phyloP scores from a whole-genome alignment of 2,329 filamentous ascomycete genomes.

The Colletotrichum liriopes region DNA sequence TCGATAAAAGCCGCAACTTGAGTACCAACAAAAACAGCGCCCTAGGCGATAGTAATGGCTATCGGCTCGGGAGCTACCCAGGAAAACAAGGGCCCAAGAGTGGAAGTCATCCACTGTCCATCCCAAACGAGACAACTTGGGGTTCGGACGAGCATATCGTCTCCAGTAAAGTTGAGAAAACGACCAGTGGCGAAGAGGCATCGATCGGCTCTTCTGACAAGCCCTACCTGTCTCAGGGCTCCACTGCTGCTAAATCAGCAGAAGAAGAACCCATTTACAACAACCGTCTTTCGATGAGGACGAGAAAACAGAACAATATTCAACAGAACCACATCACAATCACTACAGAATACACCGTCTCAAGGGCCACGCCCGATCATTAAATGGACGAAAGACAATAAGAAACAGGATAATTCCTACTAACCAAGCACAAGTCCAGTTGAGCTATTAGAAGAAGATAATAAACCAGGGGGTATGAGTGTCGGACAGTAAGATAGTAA shows the following conservation, averaged over 20 bases:
- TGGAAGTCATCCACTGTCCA: slow-evolving; percentile 14
- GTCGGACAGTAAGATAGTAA: no score
- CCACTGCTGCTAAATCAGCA: background rate
- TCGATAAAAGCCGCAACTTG: slow-evolving; percentile 45
- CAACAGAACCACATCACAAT: slow-evolving; percentile 18
- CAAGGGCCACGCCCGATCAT: background rate
- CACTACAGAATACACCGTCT: slow-evolving; percentile 26
- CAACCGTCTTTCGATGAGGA: background rate
- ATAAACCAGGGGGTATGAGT: no score
- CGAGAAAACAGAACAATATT: background rate
- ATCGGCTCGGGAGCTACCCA: slow-evolving; percentile 31
- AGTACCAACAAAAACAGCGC: slow-evolving; percentile 29
- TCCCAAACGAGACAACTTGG: slow-evolving; percentile 14
- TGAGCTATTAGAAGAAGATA: no score
- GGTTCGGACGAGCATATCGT: slow-evolving; percentile 34
- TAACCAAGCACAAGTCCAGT: no score
- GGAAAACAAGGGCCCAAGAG: background rate
- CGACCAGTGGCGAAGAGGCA: slow-evolving; percentile 11
- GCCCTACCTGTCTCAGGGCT: background rate
- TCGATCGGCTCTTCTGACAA: slow-evolving; percentile 2
- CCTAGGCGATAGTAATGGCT: slow-evolving; percentile 21
- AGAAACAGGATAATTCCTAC: background rate
- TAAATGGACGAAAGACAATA: background rate
- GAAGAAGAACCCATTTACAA: background rate
- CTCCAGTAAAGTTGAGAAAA: background rate